Conservation (phyloP, 2,329 filamentous ascomycete genomes). For the Aureobasidium namibiae region DNA sequence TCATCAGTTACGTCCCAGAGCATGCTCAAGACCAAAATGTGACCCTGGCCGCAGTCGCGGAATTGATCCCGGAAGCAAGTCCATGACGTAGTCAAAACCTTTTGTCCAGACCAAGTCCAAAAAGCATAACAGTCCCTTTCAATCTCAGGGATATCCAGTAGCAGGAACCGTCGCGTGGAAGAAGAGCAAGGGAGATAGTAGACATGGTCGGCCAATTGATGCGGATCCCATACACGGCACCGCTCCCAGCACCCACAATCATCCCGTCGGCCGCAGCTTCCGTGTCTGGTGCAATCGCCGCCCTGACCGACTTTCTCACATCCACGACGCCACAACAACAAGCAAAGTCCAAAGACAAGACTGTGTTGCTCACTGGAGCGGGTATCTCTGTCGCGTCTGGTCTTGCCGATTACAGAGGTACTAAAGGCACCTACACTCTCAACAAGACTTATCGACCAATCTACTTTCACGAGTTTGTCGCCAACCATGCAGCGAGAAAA, state of each 20-base stretch:
- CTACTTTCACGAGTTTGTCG: slow-evolving; percentile 83
- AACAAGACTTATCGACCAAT: slow-evolving; percentile 88
- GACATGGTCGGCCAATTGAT: slow-evolving; percentile 43
- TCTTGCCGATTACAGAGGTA: slow-evolving; percentile 83
- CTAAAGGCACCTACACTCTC: slow-evolving; percentile 82
- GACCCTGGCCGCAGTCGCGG: background rate
- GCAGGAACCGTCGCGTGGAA: background rate
- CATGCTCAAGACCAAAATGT: no score
- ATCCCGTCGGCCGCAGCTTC: slow-evolving; percentile 65
- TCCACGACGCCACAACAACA: slow-evolving; percentile 34
- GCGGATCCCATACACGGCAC: slow-evolving; percentile 84
- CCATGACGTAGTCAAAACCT: slow-evolving; percentile 3
- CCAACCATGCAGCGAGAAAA: slow-evolving; percentile 75
- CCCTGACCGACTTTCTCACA: slow-evolving; percentile 68
- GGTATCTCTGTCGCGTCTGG: slow-evolving; percentile 91
- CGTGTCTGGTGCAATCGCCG: slow-evolving; percentile 63
- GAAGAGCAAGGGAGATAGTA: background rate
- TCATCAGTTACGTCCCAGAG: no score
- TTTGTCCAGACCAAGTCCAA: background rate
- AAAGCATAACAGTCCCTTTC: background rate
- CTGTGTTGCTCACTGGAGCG: slow-evolving; percentile 67
- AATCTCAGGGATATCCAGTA: background rate
- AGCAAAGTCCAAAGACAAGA: slow-evolving; percentile 46
- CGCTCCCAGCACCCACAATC: slow-evolving; percentile 66
- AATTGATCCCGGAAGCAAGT: background rate